These are phyloP conservation scores for Dipteronia dyeriana DNA, from an alignment of 345 rosid genomes.

Conservation along the genomic window DNA sequence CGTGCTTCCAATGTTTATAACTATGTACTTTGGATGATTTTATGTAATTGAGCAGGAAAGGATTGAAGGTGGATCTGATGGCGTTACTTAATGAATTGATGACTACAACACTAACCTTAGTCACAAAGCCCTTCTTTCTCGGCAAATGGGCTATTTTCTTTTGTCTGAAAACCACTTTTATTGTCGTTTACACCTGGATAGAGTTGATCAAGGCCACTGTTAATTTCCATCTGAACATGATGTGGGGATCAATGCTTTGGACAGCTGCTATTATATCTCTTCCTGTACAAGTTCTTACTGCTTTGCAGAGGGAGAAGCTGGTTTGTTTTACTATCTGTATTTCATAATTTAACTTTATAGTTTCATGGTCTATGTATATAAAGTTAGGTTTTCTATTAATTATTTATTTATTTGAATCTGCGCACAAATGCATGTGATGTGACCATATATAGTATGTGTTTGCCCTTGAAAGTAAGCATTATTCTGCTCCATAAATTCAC, in stretches of 20 bases:
- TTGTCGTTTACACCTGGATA: conserved; percentile 48
- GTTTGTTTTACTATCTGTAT: conserved; percentile 38
- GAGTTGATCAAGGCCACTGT: conserved; percentile 53
- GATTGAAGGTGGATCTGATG: conserved; percentile 29
- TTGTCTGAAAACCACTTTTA: conserved; percentile 42
- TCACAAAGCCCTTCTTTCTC: conserved; percentile 45
- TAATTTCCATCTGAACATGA: conserved; percentile 45
- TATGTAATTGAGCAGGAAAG: conserved; percentile 8
- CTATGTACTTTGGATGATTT: not conserved
- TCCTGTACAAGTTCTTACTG: conserved; percentile 57
- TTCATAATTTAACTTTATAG: not conserved
- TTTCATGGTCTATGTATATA: not conserved
- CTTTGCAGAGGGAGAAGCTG: conserved; percentile 63
- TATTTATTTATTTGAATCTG: not conserved
- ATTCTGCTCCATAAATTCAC: not conserved
- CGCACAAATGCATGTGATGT: not conserved
- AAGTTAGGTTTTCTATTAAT: not conserved
- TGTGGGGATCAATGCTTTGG: conserved; percentile 50
- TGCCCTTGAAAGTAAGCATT: not conserved
- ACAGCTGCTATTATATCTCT: conserved; percentile 49
- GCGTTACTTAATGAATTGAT: conserved; percentile 33
- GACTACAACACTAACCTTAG: conserved; percentile 31
- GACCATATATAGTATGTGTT: not conserved
- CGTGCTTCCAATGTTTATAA: not conserved
- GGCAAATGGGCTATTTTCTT: conserved; percentile 40